Conservation (phyloP, 2,329 filamentous ascomycete species). For the Pleurostoma richardsiae region DNA sequence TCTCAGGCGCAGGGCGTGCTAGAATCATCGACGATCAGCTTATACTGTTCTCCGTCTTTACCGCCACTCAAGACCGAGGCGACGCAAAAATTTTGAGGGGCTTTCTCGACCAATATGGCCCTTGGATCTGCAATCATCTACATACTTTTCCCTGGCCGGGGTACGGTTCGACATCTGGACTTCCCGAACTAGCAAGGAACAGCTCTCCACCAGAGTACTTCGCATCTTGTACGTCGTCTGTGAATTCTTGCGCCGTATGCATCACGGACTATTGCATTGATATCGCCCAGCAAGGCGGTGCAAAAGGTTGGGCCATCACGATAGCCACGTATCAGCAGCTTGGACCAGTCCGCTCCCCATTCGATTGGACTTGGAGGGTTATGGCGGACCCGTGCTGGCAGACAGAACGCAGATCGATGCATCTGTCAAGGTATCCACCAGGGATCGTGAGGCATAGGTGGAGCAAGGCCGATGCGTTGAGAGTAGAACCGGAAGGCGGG, state of each 20-base stretch:
- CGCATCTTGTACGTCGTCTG: neutral
- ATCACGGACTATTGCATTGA: neutral
- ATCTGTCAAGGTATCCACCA: neutral
- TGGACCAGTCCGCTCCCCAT: neutral
- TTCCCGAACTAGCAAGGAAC: neutral
- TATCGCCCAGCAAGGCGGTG: neutral
- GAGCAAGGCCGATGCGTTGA: neutral
- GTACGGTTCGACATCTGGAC: neutral
- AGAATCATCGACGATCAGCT: neutral
- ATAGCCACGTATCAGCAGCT: neutral
- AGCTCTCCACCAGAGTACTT: neutral
- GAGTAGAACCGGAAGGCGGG: neutral
- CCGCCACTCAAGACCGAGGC: neutral
- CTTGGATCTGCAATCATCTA: neutral
- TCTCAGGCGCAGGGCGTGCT: neutral
- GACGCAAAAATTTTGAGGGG: neutral
- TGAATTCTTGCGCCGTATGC: neutral
- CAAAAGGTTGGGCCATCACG: neutral
- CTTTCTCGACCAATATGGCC: neutral
- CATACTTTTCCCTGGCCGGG: neutral
- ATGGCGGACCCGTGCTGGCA: neutral
- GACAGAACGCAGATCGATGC: neutral
- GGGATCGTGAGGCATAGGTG: conserved; percentile 1
- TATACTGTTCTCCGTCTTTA: neutral
- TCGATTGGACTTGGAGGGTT: neutral